Percentiles rank a stretch among this genome's conserved stretches.
These are phyloP conservation scores for Phytophthora podocarpi DNA, from an alignment of 352 stramenopile species.

Conservation along the genomic window DNA sequence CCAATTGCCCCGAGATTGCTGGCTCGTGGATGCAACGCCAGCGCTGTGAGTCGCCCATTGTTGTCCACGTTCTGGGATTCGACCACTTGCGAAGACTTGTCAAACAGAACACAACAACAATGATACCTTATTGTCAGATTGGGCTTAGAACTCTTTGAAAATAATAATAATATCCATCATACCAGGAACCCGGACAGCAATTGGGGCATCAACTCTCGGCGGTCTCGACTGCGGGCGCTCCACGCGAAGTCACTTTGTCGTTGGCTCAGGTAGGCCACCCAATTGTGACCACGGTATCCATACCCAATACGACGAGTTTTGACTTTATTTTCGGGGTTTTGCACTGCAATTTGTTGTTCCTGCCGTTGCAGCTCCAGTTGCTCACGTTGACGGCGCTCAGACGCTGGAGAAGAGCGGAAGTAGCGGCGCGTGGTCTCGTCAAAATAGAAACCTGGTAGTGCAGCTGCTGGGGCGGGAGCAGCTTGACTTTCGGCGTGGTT, in stretches of 20 bases:
- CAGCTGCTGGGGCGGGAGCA: not conserved
- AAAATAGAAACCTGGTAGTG: conserved; percentile 65
- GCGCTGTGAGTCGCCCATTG: conserved; percentile 32
- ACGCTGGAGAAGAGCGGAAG: conserved; percentile 40
- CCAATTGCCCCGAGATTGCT: conserved; percentile 44
- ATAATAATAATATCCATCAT: conserved; percentile 5
- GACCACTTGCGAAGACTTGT: conserved; percentile 39
- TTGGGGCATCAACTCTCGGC: conserved; percentile 31
- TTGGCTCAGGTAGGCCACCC: conserved; percentile 34
- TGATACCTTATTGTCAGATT: not conserved
- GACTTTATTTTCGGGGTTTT: conserved; percentile 6
- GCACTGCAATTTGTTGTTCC: conserved; percentile 8
- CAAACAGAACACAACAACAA: not conserved
- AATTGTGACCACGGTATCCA: conserved; percentile 17
- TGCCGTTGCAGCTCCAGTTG: conserved; percentile 30
- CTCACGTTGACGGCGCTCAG: conserved; percentile 19
- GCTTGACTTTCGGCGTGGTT: not conserved
- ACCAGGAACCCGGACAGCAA: conserved; percentile 34
- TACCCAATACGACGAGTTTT: conserved; percentile 9
- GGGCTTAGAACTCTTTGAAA: not conserved
- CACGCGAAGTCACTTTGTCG: conserved; percentile 43
- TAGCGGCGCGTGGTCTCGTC: conserved; percentile 56
- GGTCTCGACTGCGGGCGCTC: conserved; percentile 34
- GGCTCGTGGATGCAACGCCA: conserved; percentile 32
- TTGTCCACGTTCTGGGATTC: conserved; percentile 22